Percentiles rank a stretch among this genome's conserved stretches.
Evolutionary conservation across 2,329 filamentous ascomycete species (phyloP).

Genomic region (Herpomyces periplanetae): DNA sequence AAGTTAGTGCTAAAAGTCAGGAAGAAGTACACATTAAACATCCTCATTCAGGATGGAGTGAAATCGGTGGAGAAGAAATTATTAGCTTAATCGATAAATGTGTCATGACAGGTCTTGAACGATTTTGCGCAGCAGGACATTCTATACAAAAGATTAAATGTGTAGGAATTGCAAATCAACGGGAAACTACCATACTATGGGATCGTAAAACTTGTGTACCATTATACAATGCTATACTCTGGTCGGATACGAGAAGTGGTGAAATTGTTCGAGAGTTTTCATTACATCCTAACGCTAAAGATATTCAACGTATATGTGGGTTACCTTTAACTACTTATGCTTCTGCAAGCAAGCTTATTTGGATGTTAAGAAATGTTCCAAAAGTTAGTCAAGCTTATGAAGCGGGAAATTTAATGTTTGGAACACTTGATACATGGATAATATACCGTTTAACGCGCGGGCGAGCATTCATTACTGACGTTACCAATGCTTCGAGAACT

Average conservation of each 20-base stretch:
- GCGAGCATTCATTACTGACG: constrained; percentile 26
- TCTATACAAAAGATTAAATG: constrained; percentile 25
- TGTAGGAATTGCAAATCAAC: constrained; percentile 59
- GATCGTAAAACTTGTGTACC: constrained; percentile 40
- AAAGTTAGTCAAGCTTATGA: constrained; percentile 34
- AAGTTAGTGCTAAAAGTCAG: constrained; percentile 43
- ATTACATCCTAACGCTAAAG: constrained; percentile 20
- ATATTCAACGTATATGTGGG: constrained; percentile 28
- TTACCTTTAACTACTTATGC: constrained; percentile 61
- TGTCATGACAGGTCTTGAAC: constrained; percentile 30
- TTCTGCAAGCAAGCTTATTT: constrained; percentile 45
- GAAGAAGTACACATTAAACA: constrained; percentile 56
- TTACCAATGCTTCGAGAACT: constrained; percentile 52
- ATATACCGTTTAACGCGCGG: constrained; percentile 49
- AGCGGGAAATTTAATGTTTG: constrained; percentile 33
- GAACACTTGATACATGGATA: constrained; percentile 60
- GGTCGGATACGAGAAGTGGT: constrained; percentile 51
- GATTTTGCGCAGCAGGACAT: constrained; percentile 29
- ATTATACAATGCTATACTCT: constrained; percentile 49
- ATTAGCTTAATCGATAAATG: constrained; percentile 34
- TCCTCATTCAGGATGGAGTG: constrained; percentile 58
- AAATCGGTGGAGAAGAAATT: constrained; percentile 45
- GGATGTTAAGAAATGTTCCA: constrained; percentile 32
- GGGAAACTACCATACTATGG: constrained; percentile 59
- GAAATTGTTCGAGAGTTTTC: constrained; percentile 39